These are phyloP conservation scores for Cladosporium oxysporum DNA, from an alignment of 2,329 filamentous ascomycete species.

Conservation along the genomic window DNA sequence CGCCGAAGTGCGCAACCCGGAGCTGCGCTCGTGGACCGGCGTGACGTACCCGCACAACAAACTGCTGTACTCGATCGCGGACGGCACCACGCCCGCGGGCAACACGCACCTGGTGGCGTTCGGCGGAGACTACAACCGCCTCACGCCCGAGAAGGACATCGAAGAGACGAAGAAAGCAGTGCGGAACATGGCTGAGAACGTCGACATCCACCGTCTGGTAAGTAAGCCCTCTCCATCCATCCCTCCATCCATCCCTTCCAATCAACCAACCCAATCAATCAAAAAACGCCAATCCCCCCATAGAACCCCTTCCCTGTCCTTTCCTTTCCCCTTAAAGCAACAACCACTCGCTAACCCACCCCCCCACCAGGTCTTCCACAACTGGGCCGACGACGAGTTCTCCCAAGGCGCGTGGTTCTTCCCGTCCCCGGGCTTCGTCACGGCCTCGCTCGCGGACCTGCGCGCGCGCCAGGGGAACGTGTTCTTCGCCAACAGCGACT, in stretches of 20 bases:
- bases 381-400: slow-evolving; percentile 3
- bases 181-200: neutral
- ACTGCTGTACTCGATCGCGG: neutral
- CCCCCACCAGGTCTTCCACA: neutral
- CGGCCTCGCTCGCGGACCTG: neutral
- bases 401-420: slow-evolving; percentile 1
- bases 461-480: slow-evolving; percentile 29
- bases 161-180: neutral
- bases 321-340: no score
- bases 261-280: no score
- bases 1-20: neutral
- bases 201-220: neutral
- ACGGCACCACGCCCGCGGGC: neutral
- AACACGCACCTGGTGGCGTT: neutral
- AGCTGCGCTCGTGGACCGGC: neutral
- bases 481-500: slow-evolving; percentile 39
- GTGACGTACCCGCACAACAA: neutral
- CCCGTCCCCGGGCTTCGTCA: neutral
- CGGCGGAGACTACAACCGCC: neutral
- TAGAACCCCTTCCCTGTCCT: no score
- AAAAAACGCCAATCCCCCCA: no score
- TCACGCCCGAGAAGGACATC: neutral
- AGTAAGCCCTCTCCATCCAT: neutral
- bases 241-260: no score
- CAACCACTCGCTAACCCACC: no score